Conservation (phyloP, 2,329 filamentous ascomycete species). For the Colletotrichum musicola region DNA sequence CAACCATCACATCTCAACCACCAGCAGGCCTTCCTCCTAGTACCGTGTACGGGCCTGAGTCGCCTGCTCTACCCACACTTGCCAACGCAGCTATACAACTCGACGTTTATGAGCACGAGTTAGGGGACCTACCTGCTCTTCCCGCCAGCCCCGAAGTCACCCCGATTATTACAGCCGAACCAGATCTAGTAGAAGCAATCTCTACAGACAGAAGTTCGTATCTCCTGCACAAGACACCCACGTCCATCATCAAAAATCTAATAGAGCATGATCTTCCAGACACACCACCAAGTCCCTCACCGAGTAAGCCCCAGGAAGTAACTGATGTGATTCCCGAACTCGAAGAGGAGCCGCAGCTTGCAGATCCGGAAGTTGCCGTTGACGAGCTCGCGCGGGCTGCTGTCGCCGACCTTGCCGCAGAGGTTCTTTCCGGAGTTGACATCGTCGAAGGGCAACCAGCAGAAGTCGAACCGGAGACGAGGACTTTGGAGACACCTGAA, state of each 20-base stretch:
- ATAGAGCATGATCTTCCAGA: constrained; percentile 41
- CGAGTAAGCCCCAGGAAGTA: constrained; percentile 41
- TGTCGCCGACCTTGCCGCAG: constrained; percentile 19
- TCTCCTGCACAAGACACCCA: constrained; percentile 55
- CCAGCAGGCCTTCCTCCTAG: constrained; percentile 49
- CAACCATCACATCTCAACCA: constrained; percentile 48
- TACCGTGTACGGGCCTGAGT: neutral
- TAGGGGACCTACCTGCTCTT: constrained; percentile 37
- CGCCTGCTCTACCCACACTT: constrained; percentile 3
- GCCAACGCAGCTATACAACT: neutral
- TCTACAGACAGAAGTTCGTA: constrained; percentile 59
- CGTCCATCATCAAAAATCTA: constrained; percentile 47
- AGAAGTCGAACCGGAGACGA: constrained; percentile 9
- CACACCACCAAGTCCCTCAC: constrained; percentile 44
- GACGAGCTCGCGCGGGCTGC: constrained; percentile 17
- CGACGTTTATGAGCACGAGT: neutral
- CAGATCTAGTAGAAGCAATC: constrained; percentile 54
- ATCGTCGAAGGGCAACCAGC: neutral
- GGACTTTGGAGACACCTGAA: constrained; percentile 2
- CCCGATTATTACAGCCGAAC: constrained; percentile 47
- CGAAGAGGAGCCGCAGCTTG: constrained; percentile 43
- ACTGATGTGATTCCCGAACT: constrained; percentile 41
- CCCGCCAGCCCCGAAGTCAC: constrained; percentile 32
- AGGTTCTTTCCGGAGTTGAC: neutral
- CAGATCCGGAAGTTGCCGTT: neutral